phyloP scores from a whole-genome alignment of 2,329 filamentous ascomycete species.

The Botrytis byssoidea region DNA sequence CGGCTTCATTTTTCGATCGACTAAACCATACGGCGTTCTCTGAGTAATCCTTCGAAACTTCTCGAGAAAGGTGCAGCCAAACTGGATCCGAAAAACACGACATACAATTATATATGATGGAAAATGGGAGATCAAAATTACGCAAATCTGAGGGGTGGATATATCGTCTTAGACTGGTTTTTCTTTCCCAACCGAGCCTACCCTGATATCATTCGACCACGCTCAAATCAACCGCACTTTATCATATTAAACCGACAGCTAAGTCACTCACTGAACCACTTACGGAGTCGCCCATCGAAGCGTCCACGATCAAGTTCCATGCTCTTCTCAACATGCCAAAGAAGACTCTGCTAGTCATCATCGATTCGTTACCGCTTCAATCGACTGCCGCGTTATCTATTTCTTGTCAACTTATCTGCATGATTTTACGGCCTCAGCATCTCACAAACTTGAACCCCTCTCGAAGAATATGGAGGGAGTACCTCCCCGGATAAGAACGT shows the following conservation, averaged over 20 bases:
- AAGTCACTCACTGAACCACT: neutral
- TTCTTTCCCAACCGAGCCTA: neutral
- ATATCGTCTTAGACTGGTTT: neutral
- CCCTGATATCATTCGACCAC: neutral
- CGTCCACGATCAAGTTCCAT: constrained; percentile 17
- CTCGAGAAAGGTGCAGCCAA: neutral
- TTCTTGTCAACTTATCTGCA: constrained; percentile 23
- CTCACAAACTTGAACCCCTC: neutral
- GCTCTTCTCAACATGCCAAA: constrained; percentile 18
- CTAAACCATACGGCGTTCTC: neutral
- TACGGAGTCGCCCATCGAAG: neutral
- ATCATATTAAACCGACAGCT: neutral
- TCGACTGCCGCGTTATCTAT: constrained; percentile 24
- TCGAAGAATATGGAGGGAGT: neutral
- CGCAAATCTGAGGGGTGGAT: neutral
- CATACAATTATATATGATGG: neutral
- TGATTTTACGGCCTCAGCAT: constrained; percentile 12
- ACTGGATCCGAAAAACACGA: neutral
- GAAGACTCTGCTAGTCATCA: constrained; percentile 22
- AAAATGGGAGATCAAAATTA: neutral
- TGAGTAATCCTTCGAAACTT: neutral
- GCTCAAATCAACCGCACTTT: neutral
- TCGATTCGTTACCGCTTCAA: constrained; percentile 20
- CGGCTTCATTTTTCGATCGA: neutral
- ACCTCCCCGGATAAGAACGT: neutral